A percentile compares a stretch with the other conserved stretches of the same genome.
Evolutionary conservation across 148 eudicot species (phyloP).

Genomic region (Persicaria tinctoria): DNA sequence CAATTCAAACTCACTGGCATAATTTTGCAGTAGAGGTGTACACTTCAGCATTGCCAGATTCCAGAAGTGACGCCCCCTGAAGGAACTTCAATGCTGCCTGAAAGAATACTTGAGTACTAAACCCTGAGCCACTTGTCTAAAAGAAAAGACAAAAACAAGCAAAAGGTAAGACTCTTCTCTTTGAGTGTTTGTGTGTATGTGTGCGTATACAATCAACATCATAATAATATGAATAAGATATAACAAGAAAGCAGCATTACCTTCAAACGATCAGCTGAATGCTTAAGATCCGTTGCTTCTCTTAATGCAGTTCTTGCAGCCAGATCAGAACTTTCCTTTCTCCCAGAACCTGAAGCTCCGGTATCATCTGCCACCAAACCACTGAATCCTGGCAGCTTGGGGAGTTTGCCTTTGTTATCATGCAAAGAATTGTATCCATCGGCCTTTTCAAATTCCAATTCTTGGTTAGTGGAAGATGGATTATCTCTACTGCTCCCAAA

Average conservation of each 20-base stretch:
- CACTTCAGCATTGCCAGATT: constrained; percentile 29
- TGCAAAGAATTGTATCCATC: constrained; percentile 16
- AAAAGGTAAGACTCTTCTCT: not conserved
- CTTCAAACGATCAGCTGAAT: constrained; percentile 41
- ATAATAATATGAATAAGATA: constrained; percentile 3
- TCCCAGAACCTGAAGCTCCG: constrained; percentile 23
- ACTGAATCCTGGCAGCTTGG: constrained; percentile 9
- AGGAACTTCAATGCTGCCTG: constrained; percentile 52
- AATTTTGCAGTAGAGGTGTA: constrained; percentile 38
- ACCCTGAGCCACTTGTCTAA: constrained; percentile 5
- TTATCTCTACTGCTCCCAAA: constrained; percentile 17
- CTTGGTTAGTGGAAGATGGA: constrained; percentile 14
- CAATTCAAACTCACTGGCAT: constrained; percentile 33
- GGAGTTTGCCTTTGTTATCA: constrained; percentile 14
- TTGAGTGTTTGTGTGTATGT: not conserved
- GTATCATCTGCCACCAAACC: constrained; percentile 8
- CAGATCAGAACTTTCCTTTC: constrained; percentile 17
- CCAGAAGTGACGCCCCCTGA: constrained; percentile 41
- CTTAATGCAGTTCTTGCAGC: constrained; percentile 39
- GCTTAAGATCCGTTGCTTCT: constrained; percentile 41
- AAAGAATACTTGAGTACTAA: constrained; percentile 35
- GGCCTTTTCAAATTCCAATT: constrained; percentile 20
- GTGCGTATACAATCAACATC: not conserved
- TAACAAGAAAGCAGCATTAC: constrained; percentile 14
- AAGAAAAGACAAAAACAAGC: constrained; percentile 4